Evolutionary conservation across 495 filamentous ascomycete species (phyloP), one percentile per base, ranked within the genome.

Genomic region (Hypoxylon cercidicola): DNA sequence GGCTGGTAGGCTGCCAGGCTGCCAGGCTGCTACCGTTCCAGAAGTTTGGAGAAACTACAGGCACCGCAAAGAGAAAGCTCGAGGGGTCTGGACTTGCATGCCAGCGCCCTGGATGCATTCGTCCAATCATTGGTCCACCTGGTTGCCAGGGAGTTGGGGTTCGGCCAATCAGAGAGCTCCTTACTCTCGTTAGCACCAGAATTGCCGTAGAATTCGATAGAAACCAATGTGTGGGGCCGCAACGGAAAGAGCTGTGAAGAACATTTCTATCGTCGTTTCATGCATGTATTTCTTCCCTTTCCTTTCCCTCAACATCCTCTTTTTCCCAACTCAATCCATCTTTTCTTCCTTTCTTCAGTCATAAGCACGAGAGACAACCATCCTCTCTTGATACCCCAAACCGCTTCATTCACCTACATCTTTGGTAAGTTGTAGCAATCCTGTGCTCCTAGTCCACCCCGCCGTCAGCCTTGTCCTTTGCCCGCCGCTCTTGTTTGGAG

Each of bases 121-220:
- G 65, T 63, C 65, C 65, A 68, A 68, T 68, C 65, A 63, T 10
- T 21, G 49, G 55, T 30, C 30, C 50, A 60, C 43, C 4, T 49
- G 55, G 71, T 71, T 71, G 68, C 64, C 60, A 63, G 55, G 65
- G 62, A 60, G 55, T 43, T 20, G 2, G 6, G 1, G 3, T n/a
- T 49, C 2, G 20, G 18, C 71, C 71, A 74, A 74, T 72, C 59
- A 74, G 23, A 55, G 37, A 53, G 39, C 55, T 47, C 11, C 13
- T 20, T 16, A 11, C 16, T 32, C 34, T 55, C 43, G 57, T 53
- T 62, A 62, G 48, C 11, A 47, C 60, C 59, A 57, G 55, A 68
- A 68, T 60, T 60, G 60, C 69, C 71, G 62, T 74, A 69, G 71
- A 74, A 74, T 74, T 74, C 69, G 45, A 74, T 74, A 74, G 71